phyloP scores from a whole-genome alignment of 441 rosid genomes.

The Adansonia gregorii region DNA sequence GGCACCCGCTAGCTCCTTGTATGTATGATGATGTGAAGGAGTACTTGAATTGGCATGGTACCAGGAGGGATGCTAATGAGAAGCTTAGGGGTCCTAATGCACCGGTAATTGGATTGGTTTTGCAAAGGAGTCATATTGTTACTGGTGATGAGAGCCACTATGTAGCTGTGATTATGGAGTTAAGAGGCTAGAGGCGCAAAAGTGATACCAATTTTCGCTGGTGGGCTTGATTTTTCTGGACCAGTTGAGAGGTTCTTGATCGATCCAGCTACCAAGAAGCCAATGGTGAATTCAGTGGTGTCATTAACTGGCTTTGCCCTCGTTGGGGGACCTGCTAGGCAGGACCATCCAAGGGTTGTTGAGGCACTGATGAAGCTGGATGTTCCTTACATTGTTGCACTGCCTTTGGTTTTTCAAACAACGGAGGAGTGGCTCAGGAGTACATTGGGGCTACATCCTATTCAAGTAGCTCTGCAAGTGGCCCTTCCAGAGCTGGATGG shows the following conservation, averaged over 20 bases:
- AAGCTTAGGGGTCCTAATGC: constrained; percentile 70
- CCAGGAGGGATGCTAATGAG: constrained; percentile 78
- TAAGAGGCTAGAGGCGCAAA: constrained; percentile 94
- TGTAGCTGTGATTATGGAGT: constrained; percentile 98
- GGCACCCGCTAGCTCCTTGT: constrained; percentile 97
- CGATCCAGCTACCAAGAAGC: constrained; percentile 64
- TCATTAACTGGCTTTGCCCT: constrained; percentile 98
- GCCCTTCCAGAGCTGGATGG: constrained; percentile 99
- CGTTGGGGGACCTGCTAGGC: constrained; percentile 99
- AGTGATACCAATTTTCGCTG: constrained; percentile 91
- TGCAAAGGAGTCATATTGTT: constrained; percentile 98
- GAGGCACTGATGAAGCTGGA: constrained; percentile 91
- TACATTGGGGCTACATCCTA: constrained; percentile 93
- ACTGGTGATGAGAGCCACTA: constrained; percentile 97
- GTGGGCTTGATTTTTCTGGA: constrained; percentile 95
- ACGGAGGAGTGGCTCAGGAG: constrained; percentile 98
- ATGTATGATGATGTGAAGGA: constrained; percentile 98
- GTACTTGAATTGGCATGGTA: constrained; percentile 91
- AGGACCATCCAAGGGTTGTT: constrained; percentile 95
- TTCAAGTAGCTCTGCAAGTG: constrained; percentile 98
- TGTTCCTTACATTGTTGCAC: constrained; percentile 91
- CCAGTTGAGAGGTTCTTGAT: constrained; percentile 85
- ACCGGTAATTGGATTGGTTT: constrained; percentile 75
- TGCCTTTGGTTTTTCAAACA: constrained; percentile 97
- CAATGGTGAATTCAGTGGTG: constrained; percentile 75